Evolutionary conservation across 2,329 filamentous ascomycete genomes (phyloP), one percentile per base, ranked within the genome.

Genomic region (Sporothrix brasiliensis): DNA sequence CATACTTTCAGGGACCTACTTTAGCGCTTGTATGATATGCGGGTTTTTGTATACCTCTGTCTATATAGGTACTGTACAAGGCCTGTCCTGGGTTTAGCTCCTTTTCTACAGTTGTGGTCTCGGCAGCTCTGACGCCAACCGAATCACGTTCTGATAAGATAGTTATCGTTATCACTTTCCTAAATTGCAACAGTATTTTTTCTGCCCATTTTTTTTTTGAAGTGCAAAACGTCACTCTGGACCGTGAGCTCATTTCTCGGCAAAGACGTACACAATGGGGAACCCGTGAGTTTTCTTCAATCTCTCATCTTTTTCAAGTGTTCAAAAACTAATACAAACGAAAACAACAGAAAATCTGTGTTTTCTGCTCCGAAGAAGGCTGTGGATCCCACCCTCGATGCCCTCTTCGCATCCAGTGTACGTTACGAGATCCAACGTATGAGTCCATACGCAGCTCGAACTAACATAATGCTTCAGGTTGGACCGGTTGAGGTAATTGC

Each of bases 341-440:
- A 21, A 44, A 47, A 63, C 10, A 39, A 4, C 11, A 74, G 71
- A 69, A 73, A 73, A 52, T 71, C 68, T 1, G 10, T 71, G 16
- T 75, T 87, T 72, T 74, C 79, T 67, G 83, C 82, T 73, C 80
- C 83, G 49, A 80, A 82, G 70, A 86, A 86, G 78, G 83, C 84
- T 72, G 83, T 93, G 72, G 91, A 93, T 82, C 89, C 91, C 78
- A 81, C 84, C 70, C 83, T 93, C 74, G 85, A 89, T 76, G 88
- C 89, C 72, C 84, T 93, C 52, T 93, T 93, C 80, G 85, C 89
- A 70, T 83, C 85, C 70, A 93, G 91, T 83, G 91, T 92, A 85
- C 24, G 67, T 61, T 66, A 41, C 44, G 34, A 63, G 34, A 41
- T 67, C 3, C 13, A 39, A 19, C 6, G 16, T 7, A 2, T 4